Evolutionary conservation across 164 flowering plant genomes (phyloP).

Genomic region (Annona squamosa): DNA sequence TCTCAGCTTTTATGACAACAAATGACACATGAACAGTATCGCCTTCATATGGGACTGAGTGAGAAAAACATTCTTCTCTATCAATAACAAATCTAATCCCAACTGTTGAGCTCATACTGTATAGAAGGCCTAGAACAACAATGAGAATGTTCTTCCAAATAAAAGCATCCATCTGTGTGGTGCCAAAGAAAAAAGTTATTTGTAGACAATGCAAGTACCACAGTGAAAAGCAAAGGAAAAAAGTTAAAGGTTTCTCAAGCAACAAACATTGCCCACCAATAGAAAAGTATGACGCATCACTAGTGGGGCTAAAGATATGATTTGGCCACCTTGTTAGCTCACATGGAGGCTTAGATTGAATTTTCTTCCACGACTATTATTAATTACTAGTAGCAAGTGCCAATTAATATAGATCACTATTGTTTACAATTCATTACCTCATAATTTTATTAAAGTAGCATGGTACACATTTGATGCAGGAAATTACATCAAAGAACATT

Average conservation of each 20-base stretch:
- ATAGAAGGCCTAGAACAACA: conserved; percentile 14
- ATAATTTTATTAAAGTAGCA: too few relatives aligned
- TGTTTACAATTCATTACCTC: too few relatives aligned
- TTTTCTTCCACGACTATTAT: too few relatives aligned
- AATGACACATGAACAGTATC: conserved; percentile 75
- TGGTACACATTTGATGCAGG: too few relatives aligned
- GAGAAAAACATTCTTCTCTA: conserved; percentile 88
- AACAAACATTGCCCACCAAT: background rate
- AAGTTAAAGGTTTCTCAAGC: background rate
- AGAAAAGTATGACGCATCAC: too few relatives aligned
- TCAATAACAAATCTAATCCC: conserved; percentile 88
- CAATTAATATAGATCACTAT: too few relatives aligned
- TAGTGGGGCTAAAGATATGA: too few relatives aligned
- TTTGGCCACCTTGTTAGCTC: too few relatives aligned
- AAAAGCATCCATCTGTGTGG: conserved; percentile 29
- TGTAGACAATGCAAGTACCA: background rate
- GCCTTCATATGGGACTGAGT: conserved; percentile 65
- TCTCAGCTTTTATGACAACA: conserved; percentile 78
- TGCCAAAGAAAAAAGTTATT: background rate
- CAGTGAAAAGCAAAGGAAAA: background rate
- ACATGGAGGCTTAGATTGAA: too few relatives aligned
- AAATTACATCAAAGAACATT: too few relatives aligned
- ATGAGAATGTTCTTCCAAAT: conserved; percentile 8
- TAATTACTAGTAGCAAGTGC: too few relatives aligned
- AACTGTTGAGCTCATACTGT: conserved; percentile 22